Percentiles rank a stretch among this genome's conserved stretches.
phyloP scores from a whole-genome alignment of 208 protist species.

The Acanthamoeba quina region DNA sequence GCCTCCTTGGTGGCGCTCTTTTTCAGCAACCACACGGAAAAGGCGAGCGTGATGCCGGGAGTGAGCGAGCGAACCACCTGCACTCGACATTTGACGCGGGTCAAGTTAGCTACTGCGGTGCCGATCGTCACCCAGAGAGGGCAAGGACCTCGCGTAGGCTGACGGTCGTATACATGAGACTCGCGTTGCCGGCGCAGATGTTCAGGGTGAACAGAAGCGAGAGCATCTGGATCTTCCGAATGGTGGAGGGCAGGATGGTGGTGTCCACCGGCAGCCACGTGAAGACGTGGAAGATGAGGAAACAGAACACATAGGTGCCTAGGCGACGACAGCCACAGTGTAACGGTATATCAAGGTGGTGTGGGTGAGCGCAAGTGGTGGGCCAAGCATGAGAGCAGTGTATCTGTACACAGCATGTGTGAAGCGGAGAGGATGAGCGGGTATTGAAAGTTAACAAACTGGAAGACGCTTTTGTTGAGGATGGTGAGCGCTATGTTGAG shows the following conservation, averaged over 20 bases:
- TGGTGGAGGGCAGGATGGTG: conserved; percentile 36
- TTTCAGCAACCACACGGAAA: conserved; percentile 49
- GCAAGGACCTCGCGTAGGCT: conserved; percentile 23
- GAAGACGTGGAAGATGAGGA: conserved; percentile 37
- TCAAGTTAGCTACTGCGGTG: neutral
- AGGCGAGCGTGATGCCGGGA: conserved; percentile 75
- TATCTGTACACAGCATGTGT: conserved; percentile 67
- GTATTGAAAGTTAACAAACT: conserved; percentile 66
- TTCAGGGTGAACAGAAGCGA: conserved; percentile 77
- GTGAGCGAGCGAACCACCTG: conserved; percentile 75
- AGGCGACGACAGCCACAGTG: no score
- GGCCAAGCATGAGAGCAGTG: neutral
- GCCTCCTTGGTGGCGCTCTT: conserved; percentile 19
- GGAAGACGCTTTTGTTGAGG: conserved; percentile 78
- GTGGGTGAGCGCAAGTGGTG: neutral
- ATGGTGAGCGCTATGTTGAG: conserved; percentile 74
- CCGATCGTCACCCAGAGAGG: neutral
- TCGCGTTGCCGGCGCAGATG: conserved; percentile 74
- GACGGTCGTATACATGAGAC: conserved; percentile 61
- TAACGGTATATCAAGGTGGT: neutral
- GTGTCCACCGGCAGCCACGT: conserved; percentile 25
- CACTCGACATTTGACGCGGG: conserved; percentile 19
- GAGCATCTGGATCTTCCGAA: conserved; percentile 39
- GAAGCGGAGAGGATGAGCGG: conserved; percentile 41
- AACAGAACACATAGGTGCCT: conserved; percentile 32